Evolutionary conservation across 164 flowering plant species (phyloP).

Genomic region (Vitis labrusca): DNA sequence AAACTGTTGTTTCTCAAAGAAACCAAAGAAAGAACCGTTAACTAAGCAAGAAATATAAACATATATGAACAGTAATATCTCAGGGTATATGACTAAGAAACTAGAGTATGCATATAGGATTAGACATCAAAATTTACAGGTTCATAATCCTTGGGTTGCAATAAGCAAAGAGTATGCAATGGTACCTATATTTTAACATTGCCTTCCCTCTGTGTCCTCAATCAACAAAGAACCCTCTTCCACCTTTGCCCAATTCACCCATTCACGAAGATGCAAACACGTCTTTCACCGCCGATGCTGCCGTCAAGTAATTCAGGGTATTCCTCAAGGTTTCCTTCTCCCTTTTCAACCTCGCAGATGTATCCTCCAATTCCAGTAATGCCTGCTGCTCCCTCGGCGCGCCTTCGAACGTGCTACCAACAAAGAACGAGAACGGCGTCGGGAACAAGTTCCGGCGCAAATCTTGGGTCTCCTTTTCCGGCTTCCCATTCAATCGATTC

Average conservation of each 20-base stretch:
- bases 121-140: conserved; percentile 25
- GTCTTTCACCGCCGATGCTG: conserved; percentile 95
- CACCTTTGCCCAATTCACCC: conserved; percentile 2
- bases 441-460: conserved; percentile 83
- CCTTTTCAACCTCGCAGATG: conserved; percentile 77
- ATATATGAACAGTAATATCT: neutral
- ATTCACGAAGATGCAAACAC: conserved; percentile 75
- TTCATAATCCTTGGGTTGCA: conserved; percentile 5
- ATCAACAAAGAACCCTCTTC: neutral
- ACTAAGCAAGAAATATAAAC: neutral
- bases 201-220: neutral
- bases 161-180: conserved; percentile 4
- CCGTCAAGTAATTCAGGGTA: conserved; percentile 88
- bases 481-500: conserved; percentile 82
- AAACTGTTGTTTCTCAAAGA: neutral
- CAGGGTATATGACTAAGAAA: neutral
- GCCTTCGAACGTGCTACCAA: conserved; percentile 94
- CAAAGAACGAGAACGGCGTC: conserved; percentile 94
- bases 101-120: neutral
- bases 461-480: conserved; percentile 83
- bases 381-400: conserved; percentile 99
- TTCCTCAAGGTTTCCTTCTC: conserved; percentile 93
- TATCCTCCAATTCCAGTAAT: conserved; percentile 86
- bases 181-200: conserved; percentile 5
- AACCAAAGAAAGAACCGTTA: neutral